These are phyloP conservation scores for Aureobasidium sp. DNA, from an alignment of 2,329 filamentous ascomycete species.

Conservation along the genomic window DNA sequence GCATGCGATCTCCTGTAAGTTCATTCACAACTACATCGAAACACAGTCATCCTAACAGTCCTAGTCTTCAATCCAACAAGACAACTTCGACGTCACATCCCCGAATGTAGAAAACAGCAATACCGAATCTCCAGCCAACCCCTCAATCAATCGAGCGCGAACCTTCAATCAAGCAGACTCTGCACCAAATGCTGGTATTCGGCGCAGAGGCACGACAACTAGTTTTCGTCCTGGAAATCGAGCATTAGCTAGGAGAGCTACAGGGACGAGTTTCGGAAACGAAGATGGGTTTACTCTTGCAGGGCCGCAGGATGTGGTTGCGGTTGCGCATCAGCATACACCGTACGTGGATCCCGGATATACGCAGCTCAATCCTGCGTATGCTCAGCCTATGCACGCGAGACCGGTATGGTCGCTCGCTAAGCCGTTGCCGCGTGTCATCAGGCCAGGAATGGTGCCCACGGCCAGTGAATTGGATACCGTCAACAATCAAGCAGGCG, in stretches of 20 bases:
- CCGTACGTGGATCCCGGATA: slow-evolving; percentile 16
- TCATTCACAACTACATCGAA: background rate
- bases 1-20: background rate
- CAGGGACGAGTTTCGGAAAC: slow-evolving; percentile 1
- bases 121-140: background rate
- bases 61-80: slow-evolving; percentile 3
- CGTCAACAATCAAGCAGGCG: background rate
- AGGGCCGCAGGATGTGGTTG: background rate
- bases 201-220: background rate
- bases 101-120: background rate
- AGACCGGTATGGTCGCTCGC: slow-evolving; percentile 12
- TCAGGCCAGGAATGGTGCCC: slow-evolving; percentile 16
- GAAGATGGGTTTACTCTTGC: slow-evolving; percentile 1
- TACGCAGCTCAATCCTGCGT: slow-evolving; percentile 11
- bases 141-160: background rate
- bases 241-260: background rate
- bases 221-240: background rate
- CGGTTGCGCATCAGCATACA: slow-evolving; percentile 6
- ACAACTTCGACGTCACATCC: background rate
- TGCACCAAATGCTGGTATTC: background rate
- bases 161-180: background rate
- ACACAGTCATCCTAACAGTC: background rate
- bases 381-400: slow-evolving; percentile 4
- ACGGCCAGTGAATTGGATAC: slow-evolving; percentile 1
- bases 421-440: slow-evolving; percentile 3